A percentile compares a stretch with the other conserved stretches of the same genome.
These are phyloP conservation scores for Fusarium multiceps DNA, from an alignment of 2,329 filamentous ascomycete species.

Conservation along the genomic window DNA sequence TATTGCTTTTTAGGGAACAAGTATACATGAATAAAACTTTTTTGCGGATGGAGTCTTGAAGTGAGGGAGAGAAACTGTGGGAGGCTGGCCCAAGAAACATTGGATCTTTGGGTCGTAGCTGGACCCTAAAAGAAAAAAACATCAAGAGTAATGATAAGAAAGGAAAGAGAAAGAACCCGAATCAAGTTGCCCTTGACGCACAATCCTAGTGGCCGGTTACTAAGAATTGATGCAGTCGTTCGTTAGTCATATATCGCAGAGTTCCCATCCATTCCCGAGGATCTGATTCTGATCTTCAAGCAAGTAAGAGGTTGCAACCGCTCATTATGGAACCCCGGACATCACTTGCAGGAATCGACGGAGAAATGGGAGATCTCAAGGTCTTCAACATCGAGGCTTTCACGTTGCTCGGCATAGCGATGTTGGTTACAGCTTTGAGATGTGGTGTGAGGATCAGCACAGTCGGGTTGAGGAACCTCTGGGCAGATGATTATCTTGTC, in stretches of 20 bases:
- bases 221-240: neutral
- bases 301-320: neutral
- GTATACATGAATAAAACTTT: neutral
- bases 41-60: neutral
- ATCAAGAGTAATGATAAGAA: neutral
- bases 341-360: constrained; percentile 34
- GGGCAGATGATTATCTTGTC: constrained; percentile 70
- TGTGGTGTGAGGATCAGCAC: constrained; percentile 60
- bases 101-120: neutral
- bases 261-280: neutral
- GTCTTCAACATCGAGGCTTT: constrained; percentile 50
- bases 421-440: constrained; percentile 62
- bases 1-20: constrained; percentile 12
- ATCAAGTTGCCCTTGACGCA: neutral
- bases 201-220: neutral
- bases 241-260: constrained; percentile 24
- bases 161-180: neutral
- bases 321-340: constrained; percentile 29
- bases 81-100: constrained; percentile 7
- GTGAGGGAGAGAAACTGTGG: constrained; percentile 4
- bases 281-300: neutral
- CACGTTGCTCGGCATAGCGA: constrained; percentile 61
- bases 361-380: constrained; percentile 39
- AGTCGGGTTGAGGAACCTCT: constrained; percentile 62
- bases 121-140: neutral